Conservation (phyloP, 176 grass and related monocot genomes). For the Metroxylon sagu region DNA sequence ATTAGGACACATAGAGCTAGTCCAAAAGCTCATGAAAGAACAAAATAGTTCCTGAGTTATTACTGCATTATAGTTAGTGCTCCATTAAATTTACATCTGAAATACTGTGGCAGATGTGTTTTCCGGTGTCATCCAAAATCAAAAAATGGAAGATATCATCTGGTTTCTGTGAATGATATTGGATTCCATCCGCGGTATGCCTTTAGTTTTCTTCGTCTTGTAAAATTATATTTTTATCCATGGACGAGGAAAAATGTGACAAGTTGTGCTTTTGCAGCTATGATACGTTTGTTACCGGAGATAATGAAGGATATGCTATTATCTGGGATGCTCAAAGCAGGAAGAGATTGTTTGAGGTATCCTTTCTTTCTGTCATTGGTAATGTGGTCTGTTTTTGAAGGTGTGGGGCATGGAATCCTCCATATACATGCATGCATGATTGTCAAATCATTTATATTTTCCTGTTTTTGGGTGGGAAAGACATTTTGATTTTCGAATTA, state of each 20-base stretch:
- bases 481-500: no score
- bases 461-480: no score
- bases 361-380: not conserved
- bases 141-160: conserved; percentile 34
- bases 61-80: no score
- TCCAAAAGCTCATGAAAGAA: no score
- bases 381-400: no score
- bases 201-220: conserved; percentile 16
- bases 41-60: no score
- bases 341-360: conserved; percentile 67
- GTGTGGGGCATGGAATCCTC: no score
- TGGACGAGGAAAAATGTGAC: not conserved
- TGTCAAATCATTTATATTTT: no score
- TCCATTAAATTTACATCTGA: no score
- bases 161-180: conserved; percentile 56
- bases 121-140: conserved; percentile 80
- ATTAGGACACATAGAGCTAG: no score
- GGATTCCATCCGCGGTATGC: conserved; percentile 44
- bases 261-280: conserved; percentile 29
- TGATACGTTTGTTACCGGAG: conserved; percentile 56
- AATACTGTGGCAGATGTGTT: conserved; percentile 30
- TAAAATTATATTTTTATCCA: not conserved
- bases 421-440: no score
- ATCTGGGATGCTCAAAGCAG: conserved; percentile 41
- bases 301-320: conserved; percentile 54